Evolutionary conservation across 2,329 filamentous ascomycete genomes (phyloP).

Genomic region (Trichoderma sp.): DNA sequence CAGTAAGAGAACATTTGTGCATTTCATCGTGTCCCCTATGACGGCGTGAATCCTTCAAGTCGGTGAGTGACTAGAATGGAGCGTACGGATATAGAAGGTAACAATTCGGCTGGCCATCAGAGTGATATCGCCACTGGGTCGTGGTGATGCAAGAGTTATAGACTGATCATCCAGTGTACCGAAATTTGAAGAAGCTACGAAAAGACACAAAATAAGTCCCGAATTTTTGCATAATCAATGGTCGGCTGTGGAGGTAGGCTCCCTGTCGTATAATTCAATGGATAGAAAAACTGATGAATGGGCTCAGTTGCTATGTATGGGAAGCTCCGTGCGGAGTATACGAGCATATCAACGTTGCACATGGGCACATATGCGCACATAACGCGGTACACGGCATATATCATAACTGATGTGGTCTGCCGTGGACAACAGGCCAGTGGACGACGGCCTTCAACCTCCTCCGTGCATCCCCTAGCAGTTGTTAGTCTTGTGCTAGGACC

Average conservation of each 20-base stretch:
- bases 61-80: neutral
- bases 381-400: neutral
- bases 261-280: neutral
- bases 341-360: neutral
- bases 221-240: neutral
- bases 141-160: neutral
- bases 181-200: neutral
- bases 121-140: neutral
- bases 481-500: constrained; percentile 10
- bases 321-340: neutral
- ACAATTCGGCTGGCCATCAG: neutral
- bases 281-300: neutral
- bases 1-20: constrained; percentile 23
- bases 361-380: neutral
- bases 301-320: neutral
- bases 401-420: neutral
- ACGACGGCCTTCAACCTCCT: neutral
- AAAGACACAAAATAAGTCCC: neutral
- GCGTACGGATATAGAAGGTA: neutral
- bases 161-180: neutral
- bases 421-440: neutral
- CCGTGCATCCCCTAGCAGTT: neutral
- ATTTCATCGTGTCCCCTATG: constrained; percentile 25
- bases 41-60: neutral
- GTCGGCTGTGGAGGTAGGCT: neutral